Evolutionary conservation across 2,329 filamentous ascomycete species (phyloP), one percentile per base, ranked within the genome.

Genomic region (Metarhizium rileyi): DNA sequence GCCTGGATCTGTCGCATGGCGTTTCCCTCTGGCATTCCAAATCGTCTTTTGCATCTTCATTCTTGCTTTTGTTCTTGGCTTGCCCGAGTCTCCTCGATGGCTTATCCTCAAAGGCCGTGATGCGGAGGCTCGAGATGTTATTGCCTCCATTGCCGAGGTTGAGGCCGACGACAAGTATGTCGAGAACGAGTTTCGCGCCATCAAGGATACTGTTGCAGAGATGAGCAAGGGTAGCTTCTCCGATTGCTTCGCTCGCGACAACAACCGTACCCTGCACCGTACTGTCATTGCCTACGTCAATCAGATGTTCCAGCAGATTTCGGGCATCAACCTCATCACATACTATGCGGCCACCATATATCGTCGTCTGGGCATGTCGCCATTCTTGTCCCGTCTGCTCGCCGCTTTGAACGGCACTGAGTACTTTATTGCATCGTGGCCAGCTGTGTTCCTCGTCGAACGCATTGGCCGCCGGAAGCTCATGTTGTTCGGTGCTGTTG

Each of bases 181-280:
- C 42, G 64, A 78, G 16, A 65, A 68, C 14, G 79, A 84, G 58
- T 80, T 77, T 60, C 68, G 70, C 42, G 75, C 81, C 52, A 84
- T 84, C 60, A 77, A 77, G 55, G 77, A 83, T 48, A 80, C 85
- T 1, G 82, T 86, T n/a, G 66, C 80, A n/a, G 84, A 90, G 60
- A 70, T 73, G 47, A 82, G 80, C 27, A 82, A 84, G 48, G 73
- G 78, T 4, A 77, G 72, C 2, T 84, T 77, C 71, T 60, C 59
- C 2, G 71, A 81, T 48, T 74, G 84, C 64, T 82, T 84, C 58
- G 74, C 68, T 12, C 71, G 77, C 7, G 73, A 75, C 25, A 63
- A 75, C 49, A 83, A 80, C 72, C 74, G 83, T 26, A 58, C 63
- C 38, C 70, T 82, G 3, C 82, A 73, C 44, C 72, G 83, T 16